Evolutionary conservation across 805 yeast genomes (phyloP).

Genomic region (Yarrowia sp.): DNA sequence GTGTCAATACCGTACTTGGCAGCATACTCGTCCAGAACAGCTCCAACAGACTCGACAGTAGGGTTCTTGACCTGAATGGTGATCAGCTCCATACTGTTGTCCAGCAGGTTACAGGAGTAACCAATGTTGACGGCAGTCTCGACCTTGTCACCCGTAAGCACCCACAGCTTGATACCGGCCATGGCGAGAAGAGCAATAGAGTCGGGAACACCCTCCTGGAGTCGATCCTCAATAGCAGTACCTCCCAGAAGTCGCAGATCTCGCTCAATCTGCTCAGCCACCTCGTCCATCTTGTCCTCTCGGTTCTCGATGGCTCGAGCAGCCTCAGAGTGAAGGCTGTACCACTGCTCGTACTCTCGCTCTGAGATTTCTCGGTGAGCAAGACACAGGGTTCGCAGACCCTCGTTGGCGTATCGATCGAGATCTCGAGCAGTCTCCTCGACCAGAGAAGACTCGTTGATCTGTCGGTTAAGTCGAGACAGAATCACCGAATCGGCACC

Average conservation of each 20-base stretch:
- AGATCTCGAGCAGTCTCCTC: conserved; percentile 72
- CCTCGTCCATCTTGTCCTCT: conserved; percentile 64
- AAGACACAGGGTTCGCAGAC: conserved; percentile 78
- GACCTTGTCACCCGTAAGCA: conserved; percentile 81
- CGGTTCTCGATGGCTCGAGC: conserved; percentile 64
- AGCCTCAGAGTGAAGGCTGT: conserved; percentile 62
- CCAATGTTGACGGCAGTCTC: conserved; percentile 90
- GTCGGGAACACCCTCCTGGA: conserved; percentile 84
- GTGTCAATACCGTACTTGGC: conserved; percentile 58
- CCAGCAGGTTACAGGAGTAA: conserved; percentile 76
- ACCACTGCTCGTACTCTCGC: conserved; percentile 61
- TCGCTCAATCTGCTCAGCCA: conserved; percentile 69
- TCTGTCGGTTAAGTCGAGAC: conserved; percentile 54
- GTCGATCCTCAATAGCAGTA: conserved; percentile 81
- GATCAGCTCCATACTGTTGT: conserved; percentile 72
- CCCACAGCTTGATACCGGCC: conserved; percentile 87
- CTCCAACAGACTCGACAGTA: conserved; percentile 45
- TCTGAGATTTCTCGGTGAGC: conserved; percentile 64
- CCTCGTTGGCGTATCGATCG: conserved; percentile 79
- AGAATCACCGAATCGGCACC: conserved; percentile 84
- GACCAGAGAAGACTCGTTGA: conserved; percentile 57
- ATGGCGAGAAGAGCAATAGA: conserved; percentile 70
- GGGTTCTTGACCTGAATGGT: conserved; percentile 54
- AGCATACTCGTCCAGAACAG: conserved; percentile 57
- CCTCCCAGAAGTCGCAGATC: conserved; percentile 73